Evolutionary conservation across 768 basidiomycete species (phyloP).

Genomic region (Psilocybe cyanescens): DNA sequence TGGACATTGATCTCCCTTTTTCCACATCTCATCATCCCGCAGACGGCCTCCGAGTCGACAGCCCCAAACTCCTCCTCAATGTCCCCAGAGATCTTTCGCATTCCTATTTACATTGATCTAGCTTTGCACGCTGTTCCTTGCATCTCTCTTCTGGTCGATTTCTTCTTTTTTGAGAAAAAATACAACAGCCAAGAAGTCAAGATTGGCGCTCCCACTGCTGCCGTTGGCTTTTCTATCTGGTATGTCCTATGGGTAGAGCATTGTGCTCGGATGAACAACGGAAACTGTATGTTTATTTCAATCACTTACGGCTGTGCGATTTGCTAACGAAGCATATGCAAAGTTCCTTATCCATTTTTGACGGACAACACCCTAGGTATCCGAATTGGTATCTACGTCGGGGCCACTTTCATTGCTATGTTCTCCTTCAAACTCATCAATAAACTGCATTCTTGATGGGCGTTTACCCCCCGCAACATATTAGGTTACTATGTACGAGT

Average conservation of each 20-base stretch:
- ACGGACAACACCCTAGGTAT: constrained; percentile 55
- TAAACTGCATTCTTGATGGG: constrained; percentile 44
- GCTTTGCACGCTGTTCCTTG: constrained; percentile 70
- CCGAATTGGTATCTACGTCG: constrained; percentile 64
- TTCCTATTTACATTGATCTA: constrained; percentile 63
- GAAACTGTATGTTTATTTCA: constrained; percentile 52
- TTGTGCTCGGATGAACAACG: constrained; percentile 68
- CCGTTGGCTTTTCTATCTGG: constrained; percentile 37
- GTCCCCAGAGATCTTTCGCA: constrained; percentile 29
- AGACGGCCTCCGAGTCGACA: constrained; percentile 18
- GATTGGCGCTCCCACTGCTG: constrained; percentile 32
- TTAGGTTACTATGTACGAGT: too few species aligned
- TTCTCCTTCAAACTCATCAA: constrained; percentile 65
- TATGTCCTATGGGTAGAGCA: constrained; percentile 74
- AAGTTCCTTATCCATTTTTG: constrained; percentile 87
- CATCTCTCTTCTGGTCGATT: constrained; percentile 62
- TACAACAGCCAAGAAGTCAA: constrained; percentile 40
- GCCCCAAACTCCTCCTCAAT: constrained; percentile 32
- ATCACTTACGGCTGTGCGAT: neutral
- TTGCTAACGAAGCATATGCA: neutral
- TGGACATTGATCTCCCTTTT: constrained; percentile 63
- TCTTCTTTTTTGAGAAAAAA: constrained; percentile 64
- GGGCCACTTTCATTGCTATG: constrained; percentile 53
- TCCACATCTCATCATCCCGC: constrained; percentile 56
- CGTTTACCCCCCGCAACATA: neutral